These are phyloP conservation scores for Vitis rupestris DNA, from an alignment of 164 flowering plant genomes.

Conservation along the genomic window DNA sequence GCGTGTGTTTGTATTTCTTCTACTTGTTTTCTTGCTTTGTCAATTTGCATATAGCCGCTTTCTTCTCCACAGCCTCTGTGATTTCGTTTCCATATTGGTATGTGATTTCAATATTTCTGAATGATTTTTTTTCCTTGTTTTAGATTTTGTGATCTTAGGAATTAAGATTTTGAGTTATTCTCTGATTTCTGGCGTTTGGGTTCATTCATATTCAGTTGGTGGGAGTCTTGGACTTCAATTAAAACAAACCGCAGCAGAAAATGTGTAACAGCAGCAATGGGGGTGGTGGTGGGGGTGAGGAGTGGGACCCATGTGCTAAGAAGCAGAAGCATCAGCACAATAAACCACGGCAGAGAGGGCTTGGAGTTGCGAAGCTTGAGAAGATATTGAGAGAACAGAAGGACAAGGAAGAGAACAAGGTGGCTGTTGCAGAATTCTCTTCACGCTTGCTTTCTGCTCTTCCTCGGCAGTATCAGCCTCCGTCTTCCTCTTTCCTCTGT, in stretches of 20 bases:
- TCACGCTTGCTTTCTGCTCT: background rate
- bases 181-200: conserved; percentile 6
- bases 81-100: conserved; percentile 14
- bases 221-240: background rate
- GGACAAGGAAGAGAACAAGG: background rate
- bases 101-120: conserved; percentile 2
- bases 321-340: conserved; percentile 1
- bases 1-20: no score
- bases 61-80: conserved; percentile 19
- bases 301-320: background rate
- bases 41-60: conserved; percentile 11
- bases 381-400: conserved; percentile 33
- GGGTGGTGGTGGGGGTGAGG: background rate
- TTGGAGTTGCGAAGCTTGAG: conserved; percentile 41
- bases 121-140: conserved; percentile 11
- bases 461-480: background rate
- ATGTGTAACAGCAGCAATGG: conserved; percentile 17
- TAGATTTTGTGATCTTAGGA: conserved; percentile 16
- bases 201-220: background rate
- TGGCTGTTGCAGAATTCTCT: background rate
- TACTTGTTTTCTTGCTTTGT: no score
- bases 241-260: background rate
- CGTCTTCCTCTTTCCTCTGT: background rate
- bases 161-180: conserved; percentile 6
- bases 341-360: conserved; percentile 30